Conservation (phyloP, 2,329 filamentous ascomycete genomes). For the Fusarium temperatum region DNA sequence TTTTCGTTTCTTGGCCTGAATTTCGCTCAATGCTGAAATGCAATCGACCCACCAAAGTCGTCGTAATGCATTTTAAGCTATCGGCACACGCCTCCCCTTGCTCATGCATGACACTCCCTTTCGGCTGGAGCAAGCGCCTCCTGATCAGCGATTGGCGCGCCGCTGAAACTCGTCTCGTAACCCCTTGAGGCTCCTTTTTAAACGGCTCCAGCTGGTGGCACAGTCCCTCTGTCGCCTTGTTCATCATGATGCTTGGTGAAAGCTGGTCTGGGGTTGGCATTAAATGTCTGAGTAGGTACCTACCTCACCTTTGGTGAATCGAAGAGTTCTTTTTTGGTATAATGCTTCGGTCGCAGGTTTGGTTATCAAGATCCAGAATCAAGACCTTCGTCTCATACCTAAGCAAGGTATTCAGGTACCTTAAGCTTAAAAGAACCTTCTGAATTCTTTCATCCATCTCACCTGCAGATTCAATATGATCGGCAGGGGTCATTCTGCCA, state of each 20-base stretch:
- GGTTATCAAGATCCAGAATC: background rate
- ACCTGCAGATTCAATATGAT: constrained; percentile 13
- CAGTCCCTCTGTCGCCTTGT: background rate
- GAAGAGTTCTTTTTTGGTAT: background rate
- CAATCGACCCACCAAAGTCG: constrained; percentile 26
- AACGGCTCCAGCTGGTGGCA: background rate
- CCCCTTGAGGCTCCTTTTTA: constrained; percentile 15
- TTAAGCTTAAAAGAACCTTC: background rate
- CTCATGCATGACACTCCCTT: constrained; percentile 7
- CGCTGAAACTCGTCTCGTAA: constrained; percentile 24
- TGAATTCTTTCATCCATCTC: background rate
- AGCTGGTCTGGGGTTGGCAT: background rate
- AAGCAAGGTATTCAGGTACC: background rate
- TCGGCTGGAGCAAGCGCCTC: constrained; percentile 14
- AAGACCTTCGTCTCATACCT: background rate
- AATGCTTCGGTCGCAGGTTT: background rate
- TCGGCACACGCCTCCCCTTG: background rate
- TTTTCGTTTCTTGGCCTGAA: constrained; percentile 17
- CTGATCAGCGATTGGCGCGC: constrained; percentile 32
- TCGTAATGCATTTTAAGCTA: constrained; percentile 30
- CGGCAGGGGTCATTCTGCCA: constrained; percentile 29
- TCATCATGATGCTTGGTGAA: background rate
- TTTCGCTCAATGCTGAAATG: constrained; percentile 14
- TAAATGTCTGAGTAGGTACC: background rate
- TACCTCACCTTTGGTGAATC: background rate